Evolutionary conservation across 345 rosid species (phyloP).

Genomic region (Brassica carinata): DNA sequence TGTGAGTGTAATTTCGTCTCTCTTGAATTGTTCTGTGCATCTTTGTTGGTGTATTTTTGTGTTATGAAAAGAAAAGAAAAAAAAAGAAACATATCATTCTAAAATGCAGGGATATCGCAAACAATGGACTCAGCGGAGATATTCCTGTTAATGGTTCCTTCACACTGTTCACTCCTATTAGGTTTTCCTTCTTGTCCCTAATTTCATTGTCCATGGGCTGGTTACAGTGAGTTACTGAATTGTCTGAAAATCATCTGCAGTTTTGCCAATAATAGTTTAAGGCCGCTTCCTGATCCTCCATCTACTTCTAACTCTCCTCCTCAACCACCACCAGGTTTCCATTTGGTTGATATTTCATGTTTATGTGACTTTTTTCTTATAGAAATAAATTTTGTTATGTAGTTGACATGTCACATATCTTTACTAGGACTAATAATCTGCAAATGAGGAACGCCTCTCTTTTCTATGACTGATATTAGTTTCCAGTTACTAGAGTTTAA

Average conservation of each 20-base stretch:
- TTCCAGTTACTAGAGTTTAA: background rate
- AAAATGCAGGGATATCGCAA: conserved; percentile 81
- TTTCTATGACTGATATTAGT: background rate
- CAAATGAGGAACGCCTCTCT: background rate
- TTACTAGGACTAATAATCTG: background rate
- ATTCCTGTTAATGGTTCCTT: conserved; percentile 84
- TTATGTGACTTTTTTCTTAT: background rate
- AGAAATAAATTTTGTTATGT: background rate
- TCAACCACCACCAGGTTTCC: conserved; percentile 51
- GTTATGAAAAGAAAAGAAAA: conserved; percentile 13
- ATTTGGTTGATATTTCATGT: conserved; percentile 18
- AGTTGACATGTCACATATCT: background rate
- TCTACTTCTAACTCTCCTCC: conserved; percentile 63
- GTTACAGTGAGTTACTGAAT: conserved; percentile 32
- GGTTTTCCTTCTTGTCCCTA: conserved; percentile 49
- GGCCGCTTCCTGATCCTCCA: conserved; percentile 41
- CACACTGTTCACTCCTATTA: conserved; percentile 68
- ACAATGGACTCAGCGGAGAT: conserved; percentile 64
- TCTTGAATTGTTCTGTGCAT: background rate
- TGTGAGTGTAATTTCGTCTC: conserved; percentile 54
- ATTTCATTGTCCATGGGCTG: conserved; percentile 9
- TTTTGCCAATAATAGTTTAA: conserved; percentile 53
- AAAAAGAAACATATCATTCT: conserved; percentile 11
- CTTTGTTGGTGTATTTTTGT: background rate
- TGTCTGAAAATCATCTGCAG: conserved; percentile 46